These are phyloP conservation scores for Ceratobasidium sp. DNA, from an alignment of 1,284 basidiomycete species.

Conservation along the genomic window DNA sequence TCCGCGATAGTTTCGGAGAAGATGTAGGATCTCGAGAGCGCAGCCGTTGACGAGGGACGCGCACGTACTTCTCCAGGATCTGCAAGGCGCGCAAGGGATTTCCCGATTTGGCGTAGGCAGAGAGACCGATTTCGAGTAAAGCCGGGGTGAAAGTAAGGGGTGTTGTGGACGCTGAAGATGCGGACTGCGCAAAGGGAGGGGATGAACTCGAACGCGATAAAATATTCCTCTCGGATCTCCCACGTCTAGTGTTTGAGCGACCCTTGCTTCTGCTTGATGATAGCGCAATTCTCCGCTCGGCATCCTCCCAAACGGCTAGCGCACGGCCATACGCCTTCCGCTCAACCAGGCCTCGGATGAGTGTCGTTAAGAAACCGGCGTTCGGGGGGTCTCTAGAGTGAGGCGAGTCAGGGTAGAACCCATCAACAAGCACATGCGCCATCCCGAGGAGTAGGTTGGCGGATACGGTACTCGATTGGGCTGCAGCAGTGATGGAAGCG, in stretches of 20 bases:
- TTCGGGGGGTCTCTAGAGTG: not conserved
- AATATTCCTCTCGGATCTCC: not conserved
- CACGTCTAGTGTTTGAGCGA: too few relatives aligned
- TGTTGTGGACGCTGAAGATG: too few relatives aligned
- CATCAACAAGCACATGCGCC: slow-evolving; percentile 7
- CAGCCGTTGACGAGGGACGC: not conserved
- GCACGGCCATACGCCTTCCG: slow-evolving; percentile 21
- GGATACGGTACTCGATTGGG: slow-evolving; percentile 6
- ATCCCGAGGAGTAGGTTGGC: slow-evolving; percentile 11
- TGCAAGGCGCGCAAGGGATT: not conserved
- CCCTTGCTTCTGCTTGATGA: not conserved
- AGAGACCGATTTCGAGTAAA: slow-evolving; percentile 18
- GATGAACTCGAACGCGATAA: not conserved
- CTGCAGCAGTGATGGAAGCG: slow-evolving; percentile 14
- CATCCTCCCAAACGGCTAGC: slow-evolving; percentile 17
- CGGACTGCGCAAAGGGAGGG: too few relatives aligned
- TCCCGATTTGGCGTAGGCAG: not conserved
- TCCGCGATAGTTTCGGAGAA: not conserved
- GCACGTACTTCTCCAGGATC: slow-evolving; percentile 19
- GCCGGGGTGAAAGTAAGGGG: not conserved
- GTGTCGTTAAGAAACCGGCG: not conserved
- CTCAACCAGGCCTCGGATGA: slow-evolving; percentile 7
- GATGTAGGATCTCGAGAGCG: not conserved
- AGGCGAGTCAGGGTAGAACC: not conserved
- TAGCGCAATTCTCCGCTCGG: not conserved